phyloP scores from a whole-genome alignment of 345 rosid genomes.

The Streptanthus diversifolius region DNA sequence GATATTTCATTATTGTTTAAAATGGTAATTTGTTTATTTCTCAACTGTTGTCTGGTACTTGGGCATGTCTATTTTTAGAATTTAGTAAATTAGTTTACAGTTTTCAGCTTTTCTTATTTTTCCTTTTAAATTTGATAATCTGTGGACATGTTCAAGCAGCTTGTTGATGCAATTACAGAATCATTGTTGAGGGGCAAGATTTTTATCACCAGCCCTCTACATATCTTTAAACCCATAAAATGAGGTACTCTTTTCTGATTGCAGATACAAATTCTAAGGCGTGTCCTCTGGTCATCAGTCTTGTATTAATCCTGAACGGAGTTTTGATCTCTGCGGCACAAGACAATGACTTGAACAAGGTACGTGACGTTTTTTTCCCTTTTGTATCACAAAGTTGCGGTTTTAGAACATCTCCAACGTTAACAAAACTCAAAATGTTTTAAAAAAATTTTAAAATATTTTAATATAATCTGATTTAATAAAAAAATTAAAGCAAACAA shows the following conservation, averaged over 20 bases:
- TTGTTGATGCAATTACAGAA: slow-evolving; percentile 3
- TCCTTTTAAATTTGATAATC: background rate
- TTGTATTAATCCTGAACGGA: slow-evolving; percentile 16
- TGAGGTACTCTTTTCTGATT: slow-evolving; percentile 10
- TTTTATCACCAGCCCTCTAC: background rate
- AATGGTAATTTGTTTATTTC: background rate
- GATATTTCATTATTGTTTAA: background rate
- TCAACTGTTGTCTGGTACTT: background rate
- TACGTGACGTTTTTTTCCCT: background rate
- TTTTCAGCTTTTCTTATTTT: background rate
- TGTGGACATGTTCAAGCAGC: background rate
- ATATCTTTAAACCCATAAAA: background rate
- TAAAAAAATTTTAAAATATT: too few species aligned
- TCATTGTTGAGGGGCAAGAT: slow-evolving; percentile 5
- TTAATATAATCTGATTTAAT: too few species aligned
- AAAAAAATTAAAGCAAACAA: too few species aligned
- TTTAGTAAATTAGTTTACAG: background rate
- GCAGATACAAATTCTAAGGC: slow-evolving; percentile 11
- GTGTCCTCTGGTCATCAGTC: slow-evolving; percentile 1
- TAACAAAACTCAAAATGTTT: too few species aligned
- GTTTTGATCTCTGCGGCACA: background rate
- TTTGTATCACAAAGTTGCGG: background rate
- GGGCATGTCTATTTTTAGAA: slow-evolving; percentile 3
- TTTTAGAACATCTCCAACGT: too few species aligned
- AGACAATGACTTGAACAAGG: slow-evolving; percentile 16